Conservation (phyloP, 1,284 basidiomycete genomes). For the Moesziomyces parantarcticus region DNA sequence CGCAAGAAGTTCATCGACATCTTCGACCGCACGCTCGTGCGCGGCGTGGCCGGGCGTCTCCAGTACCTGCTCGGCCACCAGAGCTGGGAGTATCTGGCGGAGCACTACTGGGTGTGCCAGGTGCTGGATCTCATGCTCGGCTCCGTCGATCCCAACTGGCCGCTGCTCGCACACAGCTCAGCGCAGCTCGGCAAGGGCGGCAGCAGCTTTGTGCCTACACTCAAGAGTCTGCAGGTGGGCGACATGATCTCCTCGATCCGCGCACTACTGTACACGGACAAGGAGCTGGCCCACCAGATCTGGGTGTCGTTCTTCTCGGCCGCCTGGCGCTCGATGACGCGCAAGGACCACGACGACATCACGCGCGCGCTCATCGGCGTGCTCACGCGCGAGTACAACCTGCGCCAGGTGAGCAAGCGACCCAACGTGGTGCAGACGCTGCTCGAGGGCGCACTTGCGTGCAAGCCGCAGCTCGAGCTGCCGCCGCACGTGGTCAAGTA, state of each 20-base stretch:
- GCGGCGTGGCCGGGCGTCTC: slow-evolving; percentile 82
- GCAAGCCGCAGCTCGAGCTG: slow-evolving; percentile 84
- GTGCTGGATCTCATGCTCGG: slow-evolving; percentile 90
- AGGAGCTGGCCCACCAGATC: slow-evolving; percentile 79
- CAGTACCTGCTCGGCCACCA: slow-evolving; percentile 93
- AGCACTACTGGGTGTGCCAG: slow-evolving; percentile 94
- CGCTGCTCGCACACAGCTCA: slow-evolving; percentile 41
- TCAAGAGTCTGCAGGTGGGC: slow-evolving; percentile 43
- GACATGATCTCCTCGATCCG: slow-evolving; percentile 75
- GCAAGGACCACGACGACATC: slow-evolving; percentile 87
- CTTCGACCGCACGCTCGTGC: slow-evolving; percentile 87
- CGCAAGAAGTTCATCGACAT: slow-evolving; percentile 90
- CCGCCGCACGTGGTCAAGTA: slow-evolving; percentile 97
- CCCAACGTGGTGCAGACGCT: slow-evolving; percentile 95
- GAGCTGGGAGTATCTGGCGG: slow-evolving; percentile 92
- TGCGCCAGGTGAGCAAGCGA: slow-evolving; percentile 86
- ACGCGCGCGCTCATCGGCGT: slow-evolving; percentile 90
- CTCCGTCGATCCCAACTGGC: slow-evolving; percentile 53
- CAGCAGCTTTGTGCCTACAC: slow-evolving; percentile 46
- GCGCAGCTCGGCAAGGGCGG: slow-evolving; percentile 35
- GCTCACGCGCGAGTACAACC: slow-evolving; percentile 91
- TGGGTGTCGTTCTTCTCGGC: slow-evolving; percentile 93
- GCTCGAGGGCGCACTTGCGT: slow-evolving; percentile 83
- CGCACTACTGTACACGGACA: slow-evolving; percentile 84
- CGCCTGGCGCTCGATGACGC: slow-evolving; percentile 86